Base-by-base conservation (phyloP, 164 flowering plant genomes). In the Liriodendron chinense region DNA sequence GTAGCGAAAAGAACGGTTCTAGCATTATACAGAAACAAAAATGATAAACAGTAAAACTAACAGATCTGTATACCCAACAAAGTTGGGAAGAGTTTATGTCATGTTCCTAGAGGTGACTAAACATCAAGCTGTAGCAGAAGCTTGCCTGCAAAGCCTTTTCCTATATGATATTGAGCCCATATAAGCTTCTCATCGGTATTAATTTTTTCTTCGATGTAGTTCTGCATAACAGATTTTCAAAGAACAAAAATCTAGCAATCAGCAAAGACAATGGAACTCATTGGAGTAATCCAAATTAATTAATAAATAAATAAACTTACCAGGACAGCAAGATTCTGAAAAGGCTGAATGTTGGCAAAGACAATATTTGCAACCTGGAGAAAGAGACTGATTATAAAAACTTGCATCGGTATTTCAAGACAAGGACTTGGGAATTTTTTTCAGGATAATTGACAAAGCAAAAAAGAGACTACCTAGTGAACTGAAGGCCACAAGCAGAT, bases 331-430 rank as follows among this genome's bases (percentile, higher is more conserved):
- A 88, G 34, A 80, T 89, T 93, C 75, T 95, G 98, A 73, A 85
- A 82, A 75, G 97, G 97, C 74, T 95, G 98, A 81, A 95, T 92
- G 85, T 84, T 86, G 47, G 97, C 88, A 77, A 80, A 78, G 74
- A 95, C 94, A 76, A 93, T 86, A 83, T 83, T 92, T 78, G 95
- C 97, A 75, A 88, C 97, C 98, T 94, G 69, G 57, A 83, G 18
- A 20, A 53, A 75, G 66, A 75, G 69, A 53, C 59, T 0, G 9
- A 53, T 12, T 53, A 9, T 53, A 2, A 16, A 53, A 34, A 53
- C 3, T 14, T 53, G 59, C 20, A 53, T 53, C 4, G 59, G 59
- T 8, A 53, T 53, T 53, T 53, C 59, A 53, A 53, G 59, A 16
- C 59, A 53, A 0, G 12, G 59, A 53, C 18, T 53, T 1, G 20